phyloP scores from a whole-genome alignment of 2,329 filamentous ascomycete species.

The Ascochyta viciae-villosae region DNA sequence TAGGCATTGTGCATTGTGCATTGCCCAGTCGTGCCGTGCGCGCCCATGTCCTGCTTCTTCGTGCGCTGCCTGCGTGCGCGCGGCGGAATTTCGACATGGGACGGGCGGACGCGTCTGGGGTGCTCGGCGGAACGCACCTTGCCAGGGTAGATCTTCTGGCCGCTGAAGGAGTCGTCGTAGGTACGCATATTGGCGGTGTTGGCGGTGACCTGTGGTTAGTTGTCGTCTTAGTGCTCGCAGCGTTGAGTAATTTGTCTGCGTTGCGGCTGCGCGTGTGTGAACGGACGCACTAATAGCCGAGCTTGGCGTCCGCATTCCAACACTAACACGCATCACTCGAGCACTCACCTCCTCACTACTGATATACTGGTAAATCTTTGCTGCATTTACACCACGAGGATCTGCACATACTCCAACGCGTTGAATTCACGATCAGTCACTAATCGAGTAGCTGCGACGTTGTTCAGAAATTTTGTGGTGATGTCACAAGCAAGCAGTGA shows the following conservation, averaged over 20 bases:
- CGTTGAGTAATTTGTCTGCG: conserved; percentile 34
- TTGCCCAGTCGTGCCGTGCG: conserved; percentile 8
- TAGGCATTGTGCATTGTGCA: background rate
- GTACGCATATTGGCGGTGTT: conserved; percentile 71
- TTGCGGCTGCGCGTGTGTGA: conserved; percentile 24
- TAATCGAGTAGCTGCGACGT: no score
- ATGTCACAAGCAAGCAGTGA: no score
- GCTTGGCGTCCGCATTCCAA: conserved; percentile 19
- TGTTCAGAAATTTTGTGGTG: no score
- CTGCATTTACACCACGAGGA: no score
- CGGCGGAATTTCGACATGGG: conserved; percentile 35
- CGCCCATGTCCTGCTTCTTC: conserved; percentile 25
- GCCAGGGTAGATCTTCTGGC: conserved; percentile 80
- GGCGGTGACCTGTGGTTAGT: conserved; percentile 50
- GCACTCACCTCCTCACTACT: background rate
- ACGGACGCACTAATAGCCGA: conserved; percentile 25
- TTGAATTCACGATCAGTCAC: no score
- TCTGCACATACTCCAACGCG: no score
- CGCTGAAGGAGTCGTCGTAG: conserved; percentile 81
- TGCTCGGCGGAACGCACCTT: conserved; percentile 64
- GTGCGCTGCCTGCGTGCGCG: conserved; percentile 17
- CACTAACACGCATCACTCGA: background rate
- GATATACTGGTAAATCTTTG: no score
- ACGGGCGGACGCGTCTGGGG: conserved; percentile 19
- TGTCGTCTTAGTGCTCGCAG: conserved; percentile 39